phyloP scores from a whole-genome alignment of 345 rosid genomes.

The Acer campestre region DNA sequence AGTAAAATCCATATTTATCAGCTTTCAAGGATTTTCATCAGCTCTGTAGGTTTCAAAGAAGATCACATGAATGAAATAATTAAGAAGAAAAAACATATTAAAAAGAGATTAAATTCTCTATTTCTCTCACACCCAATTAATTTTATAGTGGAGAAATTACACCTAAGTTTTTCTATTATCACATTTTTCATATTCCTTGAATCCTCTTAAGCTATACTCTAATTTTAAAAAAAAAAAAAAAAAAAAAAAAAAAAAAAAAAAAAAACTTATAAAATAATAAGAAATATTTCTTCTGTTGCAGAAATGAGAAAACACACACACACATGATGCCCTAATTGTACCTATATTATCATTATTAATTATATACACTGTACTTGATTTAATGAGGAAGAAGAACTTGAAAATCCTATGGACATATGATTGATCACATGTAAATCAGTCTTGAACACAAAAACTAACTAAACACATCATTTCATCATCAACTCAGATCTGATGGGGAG shows the following conservation, averaged over 20 bases:
- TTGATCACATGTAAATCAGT: slow-evolving; percentile 17
- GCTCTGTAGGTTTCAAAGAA: not conserved
- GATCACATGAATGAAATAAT: not conserved
- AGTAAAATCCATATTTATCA: not conserved
- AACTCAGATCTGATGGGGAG: slow-evolving; percentile 31
- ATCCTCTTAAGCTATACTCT: not conserved
- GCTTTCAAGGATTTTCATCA: not conserved
- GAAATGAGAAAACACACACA: no score
- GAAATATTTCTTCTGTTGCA: not conserved
- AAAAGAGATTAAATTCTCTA: not conserved
- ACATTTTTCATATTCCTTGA: not conserved
- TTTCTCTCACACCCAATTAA: not conserved
- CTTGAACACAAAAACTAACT: slow-evolving; percentile 7
- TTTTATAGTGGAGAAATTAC: not conserved
- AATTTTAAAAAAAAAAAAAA: not conserved
- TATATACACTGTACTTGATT: not conserved
- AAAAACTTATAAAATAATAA: no score
- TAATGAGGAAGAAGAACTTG: not conserved
- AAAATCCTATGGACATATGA: slow-evolving; percentile 35
- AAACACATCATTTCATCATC: slow-evolving; percentile 10
- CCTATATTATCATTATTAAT: no score
- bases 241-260: not conserved
- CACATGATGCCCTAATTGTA: not conserved
- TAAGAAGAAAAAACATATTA: not conserved
- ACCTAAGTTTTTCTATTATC: not conserved